phyloP scores from a whole-genome alignment of 2,329 filamentous ascomycete species.

The Paradendryphiella salina region DNA sequence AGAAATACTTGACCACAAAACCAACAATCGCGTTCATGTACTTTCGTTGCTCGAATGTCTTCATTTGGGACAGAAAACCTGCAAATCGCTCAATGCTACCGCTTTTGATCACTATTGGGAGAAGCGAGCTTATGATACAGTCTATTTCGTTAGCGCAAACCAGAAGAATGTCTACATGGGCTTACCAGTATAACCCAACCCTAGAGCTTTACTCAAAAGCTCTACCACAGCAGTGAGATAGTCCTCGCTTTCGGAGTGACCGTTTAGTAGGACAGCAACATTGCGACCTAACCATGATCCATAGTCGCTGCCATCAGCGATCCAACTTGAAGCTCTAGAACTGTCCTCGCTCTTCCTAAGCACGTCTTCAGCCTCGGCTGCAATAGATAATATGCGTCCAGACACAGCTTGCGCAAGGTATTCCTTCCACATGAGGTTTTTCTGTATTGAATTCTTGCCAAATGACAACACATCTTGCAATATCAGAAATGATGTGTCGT shows the following conservation, averaged over 20 bases:
- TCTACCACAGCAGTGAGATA: slow-evolving; percentile 39
- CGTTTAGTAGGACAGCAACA: slow-evolving; percentile 57
- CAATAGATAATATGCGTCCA: slow-evolving; percentile 61
- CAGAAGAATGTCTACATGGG: not conserved
- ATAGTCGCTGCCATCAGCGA: slow-evolving; percentile 67
- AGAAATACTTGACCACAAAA: slow-evolving; percentile 30
- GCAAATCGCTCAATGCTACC: slow-evolving; percentile 29
- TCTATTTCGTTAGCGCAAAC: slow-evolving; percentile 23
- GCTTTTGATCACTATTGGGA: slow-evolving; percentile 17
- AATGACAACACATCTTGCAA: slow-evolving; percentile 51
- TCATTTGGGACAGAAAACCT: slow-evolving; percentile 50
- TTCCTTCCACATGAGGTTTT: slow-evolving; percentile 65
- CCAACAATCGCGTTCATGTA: slow-evolving; percentile 44
- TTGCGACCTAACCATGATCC: slow-evolving; percentile 71
- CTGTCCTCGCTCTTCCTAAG: slow-evolving; percentile 43
- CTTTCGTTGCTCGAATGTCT: slow-evolving; percentile 54
- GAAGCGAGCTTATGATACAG: slow-evolving; percentile 25
- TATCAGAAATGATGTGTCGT: slow-evolving; percentile 49
- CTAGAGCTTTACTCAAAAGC: slow-evolving; percentile 63
- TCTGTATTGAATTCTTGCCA: slow-evolving; percentile 50
- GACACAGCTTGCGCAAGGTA: slow-evolving; percentile 61
- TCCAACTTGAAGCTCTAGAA: slow-evolving; percentile 56
- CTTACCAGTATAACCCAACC: slow-evolving; percentile 69
- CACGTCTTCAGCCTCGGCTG: slow-evolving; percentile 62
- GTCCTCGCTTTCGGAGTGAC: slow-evolving; percentile 44